phyloP scores from a whole-genome alignment of 148 eudicot species.

The Nepenthes gracilis region DNA sequence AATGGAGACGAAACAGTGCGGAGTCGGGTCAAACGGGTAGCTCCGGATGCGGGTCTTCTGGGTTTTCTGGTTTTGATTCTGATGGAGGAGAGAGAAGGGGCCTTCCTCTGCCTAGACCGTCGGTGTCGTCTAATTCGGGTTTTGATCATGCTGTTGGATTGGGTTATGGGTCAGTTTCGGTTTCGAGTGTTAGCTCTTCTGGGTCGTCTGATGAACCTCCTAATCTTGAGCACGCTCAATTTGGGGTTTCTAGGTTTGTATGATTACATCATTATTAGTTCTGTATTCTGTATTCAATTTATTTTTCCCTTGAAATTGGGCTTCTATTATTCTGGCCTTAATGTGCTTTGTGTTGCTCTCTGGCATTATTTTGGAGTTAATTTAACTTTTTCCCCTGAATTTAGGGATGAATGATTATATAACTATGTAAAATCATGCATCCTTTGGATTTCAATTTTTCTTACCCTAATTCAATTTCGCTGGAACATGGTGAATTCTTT shows the following conservation, averaged over 20 bases:
- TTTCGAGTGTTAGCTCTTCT: slow-evolving; percentile 44
- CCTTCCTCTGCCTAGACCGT: slow-evolving; percentile 60
- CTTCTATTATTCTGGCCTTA: neutral
- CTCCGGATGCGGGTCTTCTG: slow-evolving; percentile 20
- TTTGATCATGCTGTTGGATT: slow-evolving; percentile 21
- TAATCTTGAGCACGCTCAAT: slow-evolving; percentile 34
- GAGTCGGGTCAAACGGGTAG: neutral
- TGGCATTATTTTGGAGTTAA: too few species aligned
- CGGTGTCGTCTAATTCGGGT: slow-evolving; percentile 9
- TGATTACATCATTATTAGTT: neutral
- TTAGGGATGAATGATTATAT: too few species aligned
- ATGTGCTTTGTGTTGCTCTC: too few species aligned
- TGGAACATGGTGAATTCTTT: too few species aligned
- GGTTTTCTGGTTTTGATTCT: slow-evolving; percentile 59
- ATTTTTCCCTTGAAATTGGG: neutral
- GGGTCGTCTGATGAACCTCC: slow-evolving; percentile 45
- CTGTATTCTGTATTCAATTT: neutral
- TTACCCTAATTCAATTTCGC: too few species aligned
- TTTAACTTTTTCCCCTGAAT: too few species aligned
- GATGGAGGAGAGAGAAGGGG: slow-evolving; percentile 35
- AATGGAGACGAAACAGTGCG: neutral
- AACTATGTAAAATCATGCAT: too few species aligned
- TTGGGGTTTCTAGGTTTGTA: slow-evolving; percentile 46
- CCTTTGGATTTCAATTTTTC: too few species aligned
- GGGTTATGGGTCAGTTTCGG: slow-evolving; percentile 43